Percentiles rank a stretch among this genome's conserved stretches.
These are phyloP conservation scores for Patellifolia procumbens DNA, from an alignment of 179 eudicot species.

Conservation along the genomic window DNA sequence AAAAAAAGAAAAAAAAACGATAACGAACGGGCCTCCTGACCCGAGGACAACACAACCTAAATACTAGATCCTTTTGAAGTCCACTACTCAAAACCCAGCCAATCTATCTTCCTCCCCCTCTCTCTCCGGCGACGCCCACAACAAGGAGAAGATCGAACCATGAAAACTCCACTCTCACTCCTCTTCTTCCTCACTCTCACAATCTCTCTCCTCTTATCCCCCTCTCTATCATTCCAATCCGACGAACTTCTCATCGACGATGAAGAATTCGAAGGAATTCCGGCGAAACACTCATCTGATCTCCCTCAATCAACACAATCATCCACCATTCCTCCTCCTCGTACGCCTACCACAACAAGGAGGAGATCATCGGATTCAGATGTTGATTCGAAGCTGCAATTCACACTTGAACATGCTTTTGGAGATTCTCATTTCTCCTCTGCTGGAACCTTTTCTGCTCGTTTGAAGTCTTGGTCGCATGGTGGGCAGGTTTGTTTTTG, in stretches of 20 bases:
- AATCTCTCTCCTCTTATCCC: constrained; percentile 30
- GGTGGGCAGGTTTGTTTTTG: constrained; percentile 67
- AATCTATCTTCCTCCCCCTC: neutral
- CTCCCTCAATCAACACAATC: constrained; percentile 13
- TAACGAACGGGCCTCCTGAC: too few relatives aligned
- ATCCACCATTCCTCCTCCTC: constrained; percentile 6
- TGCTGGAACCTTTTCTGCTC: constrained; percentile 83
- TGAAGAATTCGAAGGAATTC: constrained; percentile 55
- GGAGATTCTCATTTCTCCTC: constrained; percentile 73
- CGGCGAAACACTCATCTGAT: neutral
- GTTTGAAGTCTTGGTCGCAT: constrained; percentile 68
- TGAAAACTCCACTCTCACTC: constrained; percentile 22
- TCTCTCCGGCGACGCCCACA: constrained; percentile 8
- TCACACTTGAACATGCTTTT: constrained; percentile 77
- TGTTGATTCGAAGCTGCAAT: constrained; percentile 73
- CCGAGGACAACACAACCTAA: too few relatives aligned
- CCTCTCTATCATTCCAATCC: constrained; percentile 62
- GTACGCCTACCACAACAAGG: constrained; percentile 26
- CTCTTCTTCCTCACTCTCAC: constrained; percentile 8
- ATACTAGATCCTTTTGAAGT: too few relatives aligned
- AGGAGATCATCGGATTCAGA: constrained; percentile 64
- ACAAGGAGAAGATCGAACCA: neutral
- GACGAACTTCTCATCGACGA: constrained; percentile 87
- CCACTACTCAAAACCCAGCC: neutral
- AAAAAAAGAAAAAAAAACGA: too few relatives aligned